Conservation (phyloP, 192 early-diverging fungal species). For the Thamnidium elegans region DNA sequence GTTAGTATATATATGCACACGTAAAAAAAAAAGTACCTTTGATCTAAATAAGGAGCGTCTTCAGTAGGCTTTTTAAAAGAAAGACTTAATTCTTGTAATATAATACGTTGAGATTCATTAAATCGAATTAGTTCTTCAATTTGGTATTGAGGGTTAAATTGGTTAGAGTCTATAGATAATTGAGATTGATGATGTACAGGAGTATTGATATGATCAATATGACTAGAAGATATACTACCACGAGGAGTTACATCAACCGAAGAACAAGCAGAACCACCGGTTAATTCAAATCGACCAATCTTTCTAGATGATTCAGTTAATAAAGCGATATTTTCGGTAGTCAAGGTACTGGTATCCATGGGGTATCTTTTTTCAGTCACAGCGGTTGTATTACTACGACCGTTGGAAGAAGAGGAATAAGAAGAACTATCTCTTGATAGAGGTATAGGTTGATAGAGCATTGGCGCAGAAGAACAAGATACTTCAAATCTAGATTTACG, state of each 20-base stretch:
- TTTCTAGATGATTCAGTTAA: constrained; percentile 25
- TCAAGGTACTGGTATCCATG: background rate
- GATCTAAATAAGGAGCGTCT: background rate
- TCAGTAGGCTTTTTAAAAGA: constrained; percentile 9
- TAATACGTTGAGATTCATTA: constrained; percentile 22
- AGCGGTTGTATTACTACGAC: too few relatives aligned
- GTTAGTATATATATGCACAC: too few relatives aligned
- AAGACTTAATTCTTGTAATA: constrained; percentile 19
- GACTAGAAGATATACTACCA: background rate
- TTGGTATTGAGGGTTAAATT: background rate
- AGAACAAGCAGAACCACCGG: constrained; percentile 7
- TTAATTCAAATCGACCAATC: constrained; percentile 35
- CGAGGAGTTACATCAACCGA: background rate
- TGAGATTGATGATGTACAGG: background rate
- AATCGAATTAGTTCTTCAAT: constrained; percentile 24
- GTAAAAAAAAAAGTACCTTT: background rate
- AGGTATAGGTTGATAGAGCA: constrained; percentile 4
- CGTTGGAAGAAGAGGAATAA: constrained; percentile 12
- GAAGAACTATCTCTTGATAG: constrained; percentile 26
- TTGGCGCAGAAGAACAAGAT: background rate
- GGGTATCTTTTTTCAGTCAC: too few relatives aligned
- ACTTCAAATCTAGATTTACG: constrained; percentile 41
- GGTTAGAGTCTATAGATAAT: background rate
- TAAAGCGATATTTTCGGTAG: background rate
- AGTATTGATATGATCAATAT: background rate